Base-by-base conservation (phyloP, 495 filamentous ascomycete species). In the Terfezia claveryi region DNA sequence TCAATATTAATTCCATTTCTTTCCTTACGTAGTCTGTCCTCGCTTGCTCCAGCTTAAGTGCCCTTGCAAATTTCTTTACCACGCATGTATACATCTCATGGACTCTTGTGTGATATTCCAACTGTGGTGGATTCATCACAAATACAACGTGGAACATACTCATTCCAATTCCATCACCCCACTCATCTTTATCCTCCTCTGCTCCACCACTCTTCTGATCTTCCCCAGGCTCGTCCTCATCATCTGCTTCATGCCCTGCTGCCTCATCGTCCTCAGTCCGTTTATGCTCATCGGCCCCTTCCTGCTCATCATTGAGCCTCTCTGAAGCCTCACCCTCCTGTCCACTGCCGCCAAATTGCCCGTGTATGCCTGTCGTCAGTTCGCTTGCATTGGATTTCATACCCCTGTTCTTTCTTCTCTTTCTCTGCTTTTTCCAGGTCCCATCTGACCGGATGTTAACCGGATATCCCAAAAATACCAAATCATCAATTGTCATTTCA, bases 81-180 rank as follows among this genome's bases (percentile, higher is more conserved):
- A 94, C 80, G 64, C 94, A 80, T 54, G 85, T 75, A 63, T 88
- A 93, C 64, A 95, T 80, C 52, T 89, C 80, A 54, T 79, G 75
- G 50, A 87, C 74, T 20, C 86, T 73, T 52, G 80, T 70, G 50
- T 81, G 80, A 60, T 81, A 81, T 66, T 92, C 85, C 46, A 84
- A 68, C 51, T 80, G 74, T 38, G 83, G 82, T 3, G 85, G 81
- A 62, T 84, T 80, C 51, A 94, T 69, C 37, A 94, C 83, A 68
- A 95, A 96, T 12, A 94, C 85, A 37, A 95, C 77, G 69, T 96
- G 87, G 66, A 98, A 98, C 87, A 95, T 94, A 23, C 79, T 87
- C 83, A 98, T 88, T 61, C 54, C 59, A 59, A 53, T 16, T 61
- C 70, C 61, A 66, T 71, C 60, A 62, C 65, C 50, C 27, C 27